These are phyloP conservation scores for Mortierella sp. DNA, from an alignment of 371 early-diverging fungal genomes.

Conservation along the genomic window DNA sequence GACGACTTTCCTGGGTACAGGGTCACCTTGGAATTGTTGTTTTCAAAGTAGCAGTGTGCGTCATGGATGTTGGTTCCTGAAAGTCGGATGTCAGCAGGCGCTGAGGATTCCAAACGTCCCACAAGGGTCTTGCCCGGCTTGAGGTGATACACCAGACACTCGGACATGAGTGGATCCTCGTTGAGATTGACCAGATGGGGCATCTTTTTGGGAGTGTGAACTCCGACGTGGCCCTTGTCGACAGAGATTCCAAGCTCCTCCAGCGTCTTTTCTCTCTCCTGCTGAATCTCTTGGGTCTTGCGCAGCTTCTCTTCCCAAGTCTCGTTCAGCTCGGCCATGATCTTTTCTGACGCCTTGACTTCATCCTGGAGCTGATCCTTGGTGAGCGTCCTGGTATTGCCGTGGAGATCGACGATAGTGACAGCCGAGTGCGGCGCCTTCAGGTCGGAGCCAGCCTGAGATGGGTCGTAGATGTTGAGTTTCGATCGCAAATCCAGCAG, in stretches of 20 bases:
- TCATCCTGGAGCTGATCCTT: constrained; percentile 83
- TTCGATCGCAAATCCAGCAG: constrained; percentile 77
- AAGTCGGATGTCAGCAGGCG: constrained; percentile 77
- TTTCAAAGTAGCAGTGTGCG: constrained; percentile 86
- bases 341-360: constrained; percentile 89
- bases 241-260: constrained; percentile 88
- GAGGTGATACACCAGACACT: constrained; percentile 92
- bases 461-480: constrained; percentile 74
- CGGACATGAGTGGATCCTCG: constrained; percentile 93
- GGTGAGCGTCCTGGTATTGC: constrained; percentile 67
- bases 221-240: constrained; percentile 83
- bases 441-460: constrained; percentile 56
- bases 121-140: constrained; percentile 84
- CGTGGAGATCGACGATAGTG: constrained; percentile 63
- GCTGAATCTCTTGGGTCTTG: constrained; percentile 83
- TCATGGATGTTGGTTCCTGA: constrained; percentile 80
- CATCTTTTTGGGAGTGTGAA: constrained; percentile 85
- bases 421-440: constrained; percentile 50
- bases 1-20: constrained; percentile 74
- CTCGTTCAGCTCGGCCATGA: constrained; percentile 85
- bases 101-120: constrained; percentile 70
- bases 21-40: constrained; percentile 72
- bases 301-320: constrained; percentile 90
- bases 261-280: constrained; percentile 81
- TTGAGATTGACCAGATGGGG: constrained; percentile 93